Evolutionary conservation across 257 asterid genomes (phyloP).

Genomic region (Cruciata laevipes): DNA sequence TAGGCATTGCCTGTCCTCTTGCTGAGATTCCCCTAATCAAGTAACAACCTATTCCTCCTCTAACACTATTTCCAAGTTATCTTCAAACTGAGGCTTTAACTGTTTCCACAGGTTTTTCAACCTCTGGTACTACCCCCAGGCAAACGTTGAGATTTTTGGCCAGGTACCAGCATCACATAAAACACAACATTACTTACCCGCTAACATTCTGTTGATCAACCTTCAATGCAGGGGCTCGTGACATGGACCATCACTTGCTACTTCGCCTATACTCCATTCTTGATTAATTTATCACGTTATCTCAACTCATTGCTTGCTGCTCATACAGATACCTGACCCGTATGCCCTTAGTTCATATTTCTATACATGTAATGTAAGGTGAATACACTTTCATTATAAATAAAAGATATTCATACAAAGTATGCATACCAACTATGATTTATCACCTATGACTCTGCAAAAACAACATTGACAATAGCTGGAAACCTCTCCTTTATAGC

Average conservation of each 20-base stretch:
- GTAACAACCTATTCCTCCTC: constrained; percentile 17
- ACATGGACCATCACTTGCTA: constrained; percentile 72
- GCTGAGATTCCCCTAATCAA: constrained; percentile 65
- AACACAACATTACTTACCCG: neutral
- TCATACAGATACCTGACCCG: constrained; percentile 11
- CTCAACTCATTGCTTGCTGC: constrained; percentile 27
- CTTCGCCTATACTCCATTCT: constrained; percentile 58
- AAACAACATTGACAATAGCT: constrained; percentile 56
- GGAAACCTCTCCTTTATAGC: constrained; percentile 93
- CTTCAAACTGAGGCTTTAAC: neutral
- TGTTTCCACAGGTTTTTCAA: constrained; percentile 42
- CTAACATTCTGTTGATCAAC: neutral
- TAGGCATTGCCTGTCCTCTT: constrained; percentile 61
- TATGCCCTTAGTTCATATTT: neutral
- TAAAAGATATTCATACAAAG: too few relatives aligned
- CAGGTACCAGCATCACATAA: constrained; percentile 29
- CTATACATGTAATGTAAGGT: too few relatives aligned
- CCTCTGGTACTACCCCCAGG: constrained; percentile 74
- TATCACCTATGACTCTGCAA: constrained; percentile 39
- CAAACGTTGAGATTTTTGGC: constrained; percentile 57
- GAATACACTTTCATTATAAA: too few relatives aligned
- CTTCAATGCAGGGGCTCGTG: constrained; percentile 48
- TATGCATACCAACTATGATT: too few relatives aligned
- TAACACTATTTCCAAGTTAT: neutral
- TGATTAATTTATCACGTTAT: constrained; percentile 58